A percentile compares a stretch with the other conserved stretches of the same genome.
Evolutionary conservation across 495 filamentous ascomycete species (phyloP).

Genomic region (Podospora comata): DNA sequence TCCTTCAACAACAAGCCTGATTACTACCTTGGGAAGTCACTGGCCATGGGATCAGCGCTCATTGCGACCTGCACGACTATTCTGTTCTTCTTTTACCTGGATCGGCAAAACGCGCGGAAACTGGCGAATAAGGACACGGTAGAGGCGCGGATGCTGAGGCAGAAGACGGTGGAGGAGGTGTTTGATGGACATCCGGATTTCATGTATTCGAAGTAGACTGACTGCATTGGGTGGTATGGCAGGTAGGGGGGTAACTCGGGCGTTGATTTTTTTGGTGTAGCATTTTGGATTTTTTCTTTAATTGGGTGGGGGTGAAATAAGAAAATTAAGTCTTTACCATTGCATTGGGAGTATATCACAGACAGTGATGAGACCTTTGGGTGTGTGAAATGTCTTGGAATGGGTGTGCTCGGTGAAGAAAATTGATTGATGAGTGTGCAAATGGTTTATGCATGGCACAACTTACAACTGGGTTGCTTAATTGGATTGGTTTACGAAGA

Average conservation of each 20-base stretch:
- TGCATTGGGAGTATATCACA: no score
- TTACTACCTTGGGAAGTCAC: constrained; percentile 13
- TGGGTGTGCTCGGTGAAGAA: no score
- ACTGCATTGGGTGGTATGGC: no score
- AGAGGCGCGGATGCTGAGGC: constrained; percentile 5
- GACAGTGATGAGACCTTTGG: no score
- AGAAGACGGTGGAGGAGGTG: constrained; percentile 16
- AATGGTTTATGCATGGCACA: no score
- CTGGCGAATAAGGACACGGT: constrained; percentile 15
- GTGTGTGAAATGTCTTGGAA: no score
- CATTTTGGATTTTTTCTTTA: no score
- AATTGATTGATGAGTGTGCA: no score
- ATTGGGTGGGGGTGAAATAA: no score
- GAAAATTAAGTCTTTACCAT: no score
- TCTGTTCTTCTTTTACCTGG: constrained; percentile 10
- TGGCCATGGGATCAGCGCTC: constrained; percentile 7
- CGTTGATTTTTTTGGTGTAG: no score
- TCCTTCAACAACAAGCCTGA: constrained; percentile 15
- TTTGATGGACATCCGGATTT: constrained; percentile 20
- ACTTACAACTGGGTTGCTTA: not conserved
- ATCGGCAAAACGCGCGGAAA: constrained; percentile 12
- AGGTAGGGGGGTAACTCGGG: not conserved
- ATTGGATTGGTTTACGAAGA: not conserved
- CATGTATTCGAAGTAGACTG: constrained; percentile 15
- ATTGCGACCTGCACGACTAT: not conserved